A percentile compares a stretch with the other conserved stretches of the same genome.
Evolutionary conservation across 805 yeast genomes (phyloP).

Genomic region (Schwanniomyces vanrijiae): DNA sequence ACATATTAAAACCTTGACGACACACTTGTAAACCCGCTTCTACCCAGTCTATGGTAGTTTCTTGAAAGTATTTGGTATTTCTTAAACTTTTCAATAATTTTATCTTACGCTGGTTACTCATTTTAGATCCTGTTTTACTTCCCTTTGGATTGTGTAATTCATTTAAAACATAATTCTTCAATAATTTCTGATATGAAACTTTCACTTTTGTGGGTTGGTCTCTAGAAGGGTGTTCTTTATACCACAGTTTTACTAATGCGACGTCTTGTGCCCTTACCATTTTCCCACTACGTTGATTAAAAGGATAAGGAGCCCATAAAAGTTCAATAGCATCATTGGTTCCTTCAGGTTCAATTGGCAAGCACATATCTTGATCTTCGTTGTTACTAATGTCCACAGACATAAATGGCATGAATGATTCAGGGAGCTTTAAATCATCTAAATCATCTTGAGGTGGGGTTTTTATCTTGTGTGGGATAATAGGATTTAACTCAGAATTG

Average conservation of each 20-base stretch:
- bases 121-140: slow-evolving; percentile 20
- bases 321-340: slow-evolving; percentile 57
- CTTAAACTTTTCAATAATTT: slow-evolving; percentile 65
- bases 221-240: slow-evolving; percentile 62
- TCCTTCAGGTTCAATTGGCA: slow-evolving; percentile 39
- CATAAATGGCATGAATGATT: slow-evolving; percentile 53
- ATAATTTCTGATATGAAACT: slow-evolving; percentile 84
- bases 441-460: slow-evolving; percentile 15
- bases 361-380: slow-evolving; percentile 3
- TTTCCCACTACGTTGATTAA: slow-evolving; percentile 68
- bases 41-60: slow-evolving; percentile 94
- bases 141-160: slow-evolving; percentile 54
- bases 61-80: slow-evolving; percentile 84
- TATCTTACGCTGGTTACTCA: slow-evolving; percentile 49
- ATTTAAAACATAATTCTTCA: slow-evolving; percentile 72
- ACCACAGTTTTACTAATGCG: slow-evolving; percentile 81
- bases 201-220: slow-evolving; percentile 73
- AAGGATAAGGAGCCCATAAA: slow-evolving; percentile 86
- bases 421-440: slow-evolving; percentile 43
- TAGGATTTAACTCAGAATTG: slow-evolving; percentile 56
- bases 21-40: slow-evolving; percentile 96
- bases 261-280: slow-evolving; percentile 88
- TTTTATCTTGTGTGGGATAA: slow-evolving; percentile 26
- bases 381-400: slow-evolving; percentile 7
- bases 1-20: slow-evolving; percentile 91